Conservation (phyloP, 139 green algal genomes). For the Chlorella sp. region DNA sequence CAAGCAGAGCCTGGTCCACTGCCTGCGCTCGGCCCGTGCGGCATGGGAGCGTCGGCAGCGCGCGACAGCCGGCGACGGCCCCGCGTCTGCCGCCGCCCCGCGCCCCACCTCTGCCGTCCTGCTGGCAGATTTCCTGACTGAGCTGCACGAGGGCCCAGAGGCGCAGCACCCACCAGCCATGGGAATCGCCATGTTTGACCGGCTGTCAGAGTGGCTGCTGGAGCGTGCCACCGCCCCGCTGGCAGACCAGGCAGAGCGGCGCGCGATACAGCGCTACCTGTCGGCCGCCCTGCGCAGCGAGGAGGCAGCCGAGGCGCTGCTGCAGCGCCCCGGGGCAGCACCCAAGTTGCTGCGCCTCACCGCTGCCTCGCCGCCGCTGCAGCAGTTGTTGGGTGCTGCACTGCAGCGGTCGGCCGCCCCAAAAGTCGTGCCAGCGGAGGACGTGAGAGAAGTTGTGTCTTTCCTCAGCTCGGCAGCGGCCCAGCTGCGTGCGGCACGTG, state of each 20-base stretch:
- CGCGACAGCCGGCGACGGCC: neutral
- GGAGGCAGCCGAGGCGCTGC: constrained; percentile 19
- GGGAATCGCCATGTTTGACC: neutral
- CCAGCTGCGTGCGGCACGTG: neutral
- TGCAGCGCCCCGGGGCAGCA: neutral
- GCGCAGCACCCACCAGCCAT: neutral
- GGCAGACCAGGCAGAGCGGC: neutral
- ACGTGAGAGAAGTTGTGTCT: neutral
- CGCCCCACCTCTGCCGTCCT: constrained; percentile 2
- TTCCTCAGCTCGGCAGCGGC: neutral
- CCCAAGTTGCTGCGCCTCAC: constrained; percentile 28
- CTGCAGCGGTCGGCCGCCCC: neutral
- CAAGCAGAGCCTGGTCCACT: neutral
- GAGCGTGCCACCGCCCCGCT: neutral
- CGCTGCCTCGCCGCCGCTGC: neutral
- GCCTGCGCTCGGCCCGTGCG: neutral
- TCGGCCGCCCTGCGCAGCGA: constrained; percentile 8
- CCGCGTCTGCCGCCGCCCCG: neutral
- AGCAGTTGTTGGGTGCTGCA: neutral
- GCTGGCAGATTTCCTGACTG: constrained; percentile 22
- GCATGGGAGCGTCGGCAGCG: constrained; percentile 26
- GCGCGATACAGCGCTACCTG: neutral
- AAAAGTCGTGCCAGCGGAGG: neutral
- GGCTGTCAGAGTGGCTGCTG: constrained; percentile 7
- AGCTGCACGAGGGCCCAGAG: neutral